Conservation (phyloP, 2,329 filamentous ascomycete genomes). For the Colletotrichum caudatum region DNA sequence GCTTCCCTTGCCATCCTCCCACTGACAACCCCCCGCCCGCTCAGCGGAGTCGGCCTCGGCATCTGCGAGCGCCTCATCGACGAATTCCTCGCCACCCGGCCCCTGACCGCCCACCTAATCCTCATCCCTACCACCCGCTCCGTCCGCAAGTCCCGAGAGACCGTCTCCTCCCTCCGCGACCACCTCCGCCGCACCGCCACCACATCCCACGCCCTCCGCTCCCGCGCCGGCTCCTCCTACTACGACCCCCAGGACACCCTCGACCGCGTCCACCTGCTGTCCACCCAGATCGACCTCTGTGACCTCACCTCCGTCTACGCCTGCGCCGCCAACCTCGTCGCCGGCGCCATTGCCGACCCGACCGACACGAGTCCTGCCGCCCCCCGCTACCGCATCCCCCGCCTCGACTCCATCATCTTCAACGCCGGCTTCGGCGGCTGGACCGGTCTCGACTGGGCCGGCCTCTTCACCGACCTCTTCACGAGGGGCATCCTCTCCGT, state of each 20-base stretch:
- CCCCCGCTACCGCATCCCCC: constrained; percentile 63
- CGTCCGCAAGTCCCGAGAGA: constrained; percentile 78
- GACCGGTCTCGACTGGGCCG: constrained; percentile 79
- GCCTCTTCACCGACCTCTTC: constrained; percentile 66
- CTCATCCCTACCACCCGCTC: constrained; percentile 88
- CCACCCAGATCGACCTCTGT: constrained; percentile 71
- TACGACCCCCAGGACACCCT: constrained; percentile 58
- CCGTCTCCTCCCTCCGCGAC: constrained; percentile 71
- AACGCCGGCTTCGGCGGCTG: constrained; percentile 93
- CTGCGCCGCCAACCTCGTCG: constrained; percentile 61
- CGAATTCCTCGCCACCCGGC: constrained; percentile 81
- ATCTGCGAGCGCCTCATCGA: constrained; percentile 89
- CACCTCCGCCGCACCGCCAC: constrained; percentile 68
- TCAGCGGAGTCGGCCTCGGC: constrained; percentile 86
- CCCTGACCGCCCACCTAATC: constrained; percentile 76
- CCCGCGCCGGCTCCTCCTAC: constrained; percentile 53
- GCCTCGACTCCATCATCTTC: constrained; percentile 82
- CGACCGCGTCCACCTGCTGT: constrained; percentile 68
- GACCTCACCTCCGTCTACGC: constrained; percentile 64
- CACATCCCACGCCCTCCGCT: constrained; percentile 53
- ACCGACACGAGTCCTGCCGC: constrained; percentile 51
- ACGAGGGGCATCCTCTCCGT: constrained; percentile 72
- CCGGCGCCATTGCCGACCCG: constrained; percentile 60
- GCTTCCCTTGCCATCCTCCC: not conserved
- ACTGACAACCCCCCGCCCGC: not conserved